Percentiles rank a stretch among this genome's conserved stretches.
Evolutionary conservation across 164 flowering plant species (phyloP).

Genomic region (Houttuynia cordata): DNA sequence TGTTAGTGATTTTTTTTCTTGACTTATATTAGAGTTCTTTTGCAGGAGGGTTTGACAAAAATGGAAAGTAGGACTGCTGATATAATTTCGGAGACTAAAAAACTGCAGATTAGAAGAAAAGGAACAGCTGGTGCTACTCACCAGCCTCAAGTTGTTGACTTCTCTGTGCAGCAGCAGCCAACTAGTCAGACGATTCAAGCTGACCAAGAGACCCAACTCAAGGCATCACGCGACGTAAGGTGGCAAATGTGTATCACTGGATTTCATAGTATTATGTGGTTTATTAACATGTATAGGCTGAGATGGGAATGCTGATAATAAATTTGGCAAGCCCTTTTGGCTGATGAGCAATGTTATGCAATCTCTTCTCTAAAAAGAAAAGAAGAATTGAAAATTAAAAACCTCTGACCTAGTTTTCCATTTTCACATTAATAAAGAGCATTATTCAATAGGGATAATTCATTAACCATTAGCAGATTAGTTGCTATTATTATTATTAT

Average conservation of each 20-base stretch:
- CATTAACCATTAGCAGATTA: not conserved
- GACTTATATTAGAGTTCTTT: not conserved
- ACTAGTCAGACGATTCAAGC: slow-evolving; percentile 22
- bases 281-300: not conserved
- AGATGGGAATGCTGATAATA: not conserved
- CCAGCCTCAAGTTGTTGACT: slow-evolving; percentile 20
- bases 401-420: not conserved
- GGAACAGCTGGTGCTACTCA: slow-evolving; percentile 26
- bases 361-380: too few species aligned
- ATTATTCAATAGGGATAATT: not conserved
- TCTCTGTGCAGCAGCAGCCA: slow-evolving; percentile 22
- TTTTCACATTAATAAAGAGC: not conserved
- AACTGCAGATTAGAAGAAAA: slow-evolving; percentile 55
- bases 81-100: slow-evolving; percentile 78
- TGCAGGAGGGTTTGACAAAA: slow-evolving; percentile 75
- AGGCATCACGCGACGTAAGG: slow-evolving; percentile 99
- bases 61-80: slow-evolving; percentile 76
- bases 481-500: too few species aligned
- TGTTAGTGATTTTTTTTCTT: not conserved
- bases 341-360: not conserved
- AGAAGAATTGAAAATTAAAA: too few species aligned
- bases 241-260: slow-evolving; percentile 45
- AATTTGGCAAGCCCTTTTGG: not conserved
- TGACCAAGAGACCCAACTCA: slow-evolving; percentile 74
- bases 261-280: not conserved